phyloP scores from a whole-genome alignment of 202 grass and related monocot species.

The Elaeis oleifera region DNA sequence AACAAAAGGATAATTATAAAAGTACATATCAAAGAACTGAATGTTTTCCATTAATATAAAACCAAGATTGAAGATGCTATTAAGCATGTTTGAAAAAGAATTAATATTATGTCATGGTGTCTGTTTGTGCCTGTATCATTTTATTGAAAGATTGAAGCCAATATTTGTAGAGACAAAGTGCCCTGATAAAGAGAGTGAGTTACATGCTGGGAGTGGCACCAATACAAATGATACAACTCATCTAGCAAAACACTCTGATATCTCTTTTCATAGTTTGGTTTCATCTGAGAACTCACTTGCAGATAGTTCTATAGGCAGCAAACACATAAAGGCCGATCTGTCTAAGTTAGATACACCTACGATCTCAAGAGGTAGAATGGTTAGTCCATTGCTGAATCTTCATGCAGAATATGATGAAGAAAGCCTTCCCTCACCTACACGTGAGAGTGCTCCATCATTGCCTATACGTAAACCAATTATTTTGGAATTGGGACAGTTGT shows the following conservation, averaged over 20 bases:
- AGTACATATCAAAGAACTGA: too few relatives aligned
- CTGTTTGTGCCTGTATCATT: slow-evolving; percentile 42
- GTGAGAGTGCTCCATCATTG: too few relatives aligned
- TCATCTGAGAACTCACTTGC: slow-evolving; percentile 26
- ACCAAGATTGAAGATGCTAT: too few relatives aligned
- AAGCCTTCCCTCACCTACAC: slow-evolving; percentile 63
- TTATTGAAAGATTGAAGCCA: slow-evolving; percentile 73
- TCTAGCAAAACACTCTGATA: slow-evolving; percentile 19
- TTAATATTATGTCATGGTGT: slow-evolving; percentile 20
- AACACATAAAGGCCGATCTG: background rate
- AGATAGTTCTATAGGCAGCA: slow-evolving; percentile 29
- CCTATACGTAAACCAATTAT: too few relatives aligned
- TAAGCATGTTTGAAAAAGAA: too few relatives aligned
- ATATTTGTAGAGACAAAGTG: slow-evolving; percentile 49
- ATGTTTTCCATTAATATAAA: too few relatives aligned
- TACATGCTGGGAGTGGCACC: slow-evolving; percentile 17
- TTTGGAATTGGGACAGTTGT: too few relatives aligned
- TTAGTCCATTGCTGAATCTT: slow-evolving; percentile 79
- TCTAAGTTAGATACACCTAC: slow-evolving; percentile 39
- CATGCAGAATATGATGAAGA: slow-evolving; percentile 85
- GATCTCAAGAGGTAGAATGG: slow-evolving; percentile 31
- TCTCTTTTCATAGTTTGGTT: background rate
- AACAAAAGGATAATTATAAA: too few relatives aligned
- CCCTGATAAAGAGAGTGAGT: slow-evolving; percentile 32
- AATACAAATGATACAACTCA: slow-evolving; percentile 11